phyloP scores from a whole-genome alignment of 140 eudicot genomes.

The Erigeron philadelphicus region DNA sequence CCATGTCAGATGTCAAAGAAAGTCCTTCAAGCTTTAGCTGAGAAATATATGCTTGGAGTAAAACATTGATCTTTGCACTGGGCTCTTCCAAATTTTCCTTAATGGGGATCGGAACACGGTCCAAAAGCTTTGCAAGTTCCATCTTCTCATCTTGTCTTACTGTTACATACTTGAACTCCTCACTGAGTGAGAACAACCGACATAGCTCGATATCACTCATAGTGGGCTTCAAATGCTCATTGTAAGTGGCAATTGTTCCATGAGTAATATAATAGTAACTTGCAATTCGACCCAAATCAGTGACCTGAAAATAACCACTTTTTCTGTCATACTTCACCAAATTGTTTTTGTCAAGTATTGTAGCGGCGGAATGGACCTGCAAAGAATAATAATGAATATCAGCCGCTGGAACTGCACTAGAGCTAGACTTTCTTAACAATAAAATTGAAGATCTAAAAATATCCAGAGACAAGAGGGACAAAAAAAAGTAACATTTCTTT shows the following conservation, averaged over 20 bases:
- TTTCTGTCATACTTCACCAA: slow-evolving; percentile 79
- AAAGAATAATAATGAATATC: slow-evolving; percentile 11
- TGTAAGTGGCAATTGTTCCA: slow-evolving; percentile 83
- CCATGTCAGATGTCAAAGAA: slow-evolving; percentile 93
- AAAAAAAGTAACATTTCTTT: too few relatives aligned
- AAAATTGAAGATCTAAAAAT: neutral
- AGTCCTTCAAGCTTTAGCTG: slow-evolving; percentile 78
- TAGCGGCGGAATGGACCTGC: slow-evolving; percentile 92
- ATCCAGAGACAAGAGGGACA: neutral
- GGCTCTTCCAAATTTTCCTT: slow-evolving; percentile 89
- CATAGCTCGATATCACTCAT: slow-evolving; percentile 96
- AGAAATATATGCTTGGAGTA: slow-evolving; percentile 83
- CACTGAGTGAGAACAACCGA: slow-evolving; percentile 84
- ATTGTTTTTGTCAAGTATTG: slow-evolving; percentile 61
- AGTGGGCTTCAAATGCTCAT: slow-evolving; percentile 88
- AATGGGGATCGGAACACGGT: slow-evolving; percentile 85
- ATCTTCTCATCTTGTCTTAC: slow-evolving; percentile 95
- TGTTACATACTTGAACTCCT: slow-evolving; percentile 82
- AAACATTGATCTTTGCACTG: slow-evolving; percentile 82
- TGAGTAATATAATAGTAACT: slow-evolving; percentile 85
- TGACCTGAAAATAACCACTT: slow-evolving; percentile 89
- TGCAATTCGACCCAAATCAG: slow-evolving; percentile 94
- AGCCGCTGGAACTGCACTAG: neutral
- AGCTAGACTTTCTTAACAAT: neutral
- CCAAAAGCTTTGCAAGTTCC: slow-evolving; percentile 86